Conservation (phyloP, 768 basidiomycete genomes). For the Xerocomus potaroensis region DNA sequence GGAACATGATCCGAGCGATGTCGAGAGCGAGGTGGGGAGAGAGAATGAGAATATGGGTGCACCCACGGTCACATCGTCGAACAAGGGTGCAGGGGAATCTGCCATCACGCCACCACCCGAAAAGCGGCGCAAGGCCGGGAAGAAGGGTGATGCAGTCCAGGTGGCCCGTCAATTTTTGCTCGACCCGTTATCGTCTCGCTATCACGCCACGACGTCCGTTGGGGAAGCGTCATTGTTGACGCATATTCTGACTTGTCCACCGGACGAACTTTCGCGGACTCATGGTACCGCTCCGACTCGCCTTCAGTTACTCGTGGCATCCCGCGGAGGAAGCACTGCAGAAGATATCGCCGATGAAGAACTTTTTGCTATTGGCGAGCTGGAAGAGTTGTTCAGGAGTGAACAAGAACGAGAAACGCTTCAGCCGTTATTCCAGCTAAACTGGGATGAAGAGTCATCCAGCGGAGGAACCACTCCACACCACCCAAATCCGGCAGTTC, state of each 20-base stretch:
- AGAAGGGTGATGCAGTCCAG: constrained; percentile 31
- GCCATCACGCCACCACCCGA: constrained; percentile 8
- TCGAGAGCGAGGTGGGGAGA: constrained; percentile 30
- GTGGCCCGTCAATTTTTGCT: constrained; percentile 55
- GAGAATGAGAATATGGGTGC: constrained; percentile 13
- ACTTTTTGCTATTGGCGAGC: constrained; percentile 63
- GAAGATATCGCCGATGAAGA: constrained; percentile 63
- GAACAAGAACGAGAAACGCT: constrained; percentile 49
- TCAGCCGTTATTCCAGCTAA: constrained; percentile 31
- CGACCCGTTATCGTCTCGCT: constrained; percentile 45
- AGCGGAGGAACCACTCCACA: constrained; percentile 20
- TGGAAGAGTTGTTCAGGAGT: constrained; percentile 55
- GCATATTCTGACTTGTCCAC: constrained; percentile 50
- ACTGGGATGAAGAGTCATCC: constrained; percentile 31
- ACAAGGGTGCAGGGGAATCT: not conserved
- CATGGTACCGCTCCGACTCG: constrained; percentile 47
- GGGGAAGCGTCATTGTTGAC: constrained; percentile 37
- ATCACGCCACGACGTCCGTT: constrained; percentile 8
- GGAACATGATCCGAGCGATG: constrained; percentile 31
- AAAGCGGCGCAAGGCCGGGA: constrained; percentile 31
- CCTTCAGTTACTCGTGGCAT: constrained; percentile 55
- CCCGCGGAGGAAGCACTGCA: constrained; percentile 52
- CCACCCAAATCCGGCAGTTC: not conserved
- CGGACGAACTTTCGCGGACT: constrained; percentile 25
- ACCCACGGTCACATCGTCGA: constrained; percentile 11